Conservation (phyloP, 2,329 filamentous ascomycete genomes). For the Trichoderma atroviride region DNA sequence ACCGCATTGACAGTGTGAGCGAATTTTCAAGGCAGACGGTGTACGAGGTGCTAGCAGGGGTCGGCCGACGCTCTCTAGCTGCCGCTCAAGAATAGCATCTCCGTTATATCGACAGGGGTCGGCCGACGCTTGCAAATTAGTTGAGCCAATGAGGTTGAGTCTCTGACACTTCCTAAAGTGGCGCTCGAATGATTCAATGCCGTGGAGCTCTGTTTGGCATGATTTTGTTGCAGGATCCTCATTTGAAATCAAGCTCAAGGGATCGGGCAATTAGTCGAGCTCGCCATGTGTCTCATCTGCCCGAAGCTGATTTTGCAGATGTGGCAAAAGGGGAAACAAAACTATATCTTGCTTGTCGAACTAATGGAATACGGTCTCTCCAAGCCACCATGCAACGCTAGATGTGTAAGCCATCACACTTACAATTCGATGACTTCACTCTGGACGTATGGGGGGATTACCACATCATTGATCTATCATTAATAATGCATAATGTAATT, state of each 20-base stretch:
- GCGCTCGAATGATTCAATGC: background rate
- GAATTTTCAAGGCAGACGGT: background rate
- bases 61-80: slow-evolving; percentile 16
- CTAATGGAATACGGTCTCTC: background rate
- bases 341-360: background rate
- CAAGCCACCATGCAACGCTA: background rate
- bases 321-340: background rate
- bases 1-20: background rate
- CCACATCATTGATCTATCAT: background rate
- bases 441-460: background rate
- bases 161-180: background rate
- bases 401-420: background rate
- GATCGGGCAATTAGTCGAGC: background rate
- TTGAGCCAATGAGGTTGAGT: background rate
- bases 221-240: background rate
- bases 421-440: background rate
- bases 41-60: slow-evolving; percentile 4
- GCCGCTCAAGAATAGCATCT: background rate
- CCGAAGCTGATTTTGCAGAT: background rate
- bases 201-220: background rate
- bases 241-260: background rate
- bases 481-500: background rate
- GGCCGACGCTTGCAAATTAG: background rate
- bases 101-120: slow-evolving; percentile 1
- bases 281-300: background rate